phyloP scores from a whole-genome alignment of 805 yeast species.

The Crinitomyces ghanaensis region DNA sequence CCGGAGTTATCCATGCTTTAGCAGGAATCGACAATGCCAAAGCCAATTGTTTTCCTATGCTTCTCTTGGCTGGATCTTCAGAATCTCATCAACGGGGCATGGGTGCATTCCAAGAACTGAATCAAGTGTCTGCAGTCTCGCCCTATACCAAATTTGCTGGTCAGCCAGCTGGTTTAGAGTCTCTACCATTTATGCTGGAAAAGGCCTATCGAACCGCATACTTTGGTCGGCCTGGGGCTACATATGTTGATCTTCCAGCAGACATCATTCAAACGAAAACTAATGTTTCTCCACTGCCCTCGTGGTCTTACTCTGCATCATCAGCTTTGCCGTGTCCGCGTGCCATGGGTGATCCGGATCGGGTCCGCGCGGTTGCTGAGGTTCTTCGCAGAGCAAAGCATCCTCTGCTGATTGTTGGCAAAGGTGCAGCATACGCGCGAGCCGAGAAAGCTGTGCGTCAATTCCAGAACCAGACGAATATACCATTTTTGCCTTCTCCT shows the following conservation, averaged over 20 bases:
- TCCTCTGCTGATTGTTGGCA: constrained; percentile 53
- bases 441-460: constrained; percentile 31
- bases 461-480: constrained; percentile 32
- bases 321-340: constrained; percentile 20
- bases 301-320: no score
- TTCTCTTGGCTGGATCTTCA: constrained; percentile 54
- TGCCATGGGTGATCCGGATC: constrained; percentile 27
- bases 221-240: constrained; percentile 47
- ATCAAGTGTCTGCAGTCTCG: constrained; percentile 42
- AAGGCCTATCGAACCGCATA: constrained; percentile 36
- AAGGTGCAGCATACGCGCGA: constrained; percentile 45
- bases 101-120: constrained; percentile 65
- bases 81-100: constrained; percentile 36
- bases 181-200: constrained; percentile 31
- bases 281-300: no score
- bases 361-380: constrained; percentile 28
- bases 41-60: constrained; percentile 52
- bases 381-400: constrained; percentile 28
- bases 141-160: constrained; percentile 43
- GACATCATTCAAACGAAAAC: constrained; percentile 35
- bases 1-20: constrained; percentile 56
- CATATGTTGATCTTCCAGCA: constrained; percentile 59
- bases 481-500: constrained; percentile 62
- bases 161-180: constrained; percentile 28
- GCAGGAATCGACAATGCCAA: constrained; percentile 56